phyloP scores from a whole-genome alignment of 2,329 filamentous ascomycete genomes.

The Aspergillus bombycis region DNA sequence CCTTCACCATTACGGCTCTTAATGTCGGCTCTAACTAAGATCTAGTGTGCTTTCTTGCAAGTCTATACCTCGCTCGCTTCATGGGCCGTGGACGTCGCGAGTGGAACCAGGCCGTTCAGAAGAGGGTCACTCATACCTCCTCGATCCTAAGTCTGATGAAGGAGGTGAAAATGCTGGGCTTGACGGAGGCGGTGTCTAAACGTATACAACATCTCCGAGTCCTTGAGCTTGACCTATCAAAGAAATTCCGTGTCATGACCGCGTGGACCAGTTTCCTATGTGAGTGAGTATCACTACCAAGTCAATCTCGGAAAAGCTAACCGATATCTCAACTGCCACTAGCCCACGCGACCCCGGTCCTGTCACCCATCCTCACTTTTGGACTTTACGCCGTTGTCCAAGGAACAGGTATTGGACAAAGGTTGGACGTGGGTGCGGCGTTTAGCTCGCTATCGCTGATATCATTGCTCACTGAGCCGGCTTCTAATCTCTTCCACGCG shows the following conservation, averaged over 20 bases:
- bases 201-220: not conserved
- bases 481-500: not conserved
- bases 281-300: not conserved
- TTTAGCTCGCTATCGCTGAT: not conserved
- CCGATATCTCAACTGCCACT: not conserved
- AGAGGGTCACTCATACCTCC: not conserved
- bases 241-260: not conserved
- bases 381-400: not conserved
- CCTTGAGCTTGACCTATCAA: not conserved
- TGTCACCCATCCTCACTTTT: not conserved
- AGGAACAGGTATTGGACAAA: not conserved
- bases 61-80: not conserved
- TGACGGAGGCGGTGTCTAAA: not conserved
- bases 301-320: not conserved
- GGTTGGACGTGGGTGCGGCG: not conserved
- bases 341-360: not conserved
- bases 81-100: not conserved
- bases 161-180: not conserved
- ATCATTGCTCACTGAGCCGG: not conserved
- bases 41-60: not conserved
- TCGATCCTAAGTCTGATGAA: not conserved
- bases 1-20: not conserved
- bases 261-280: not conserved
- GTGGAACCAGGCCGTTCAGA: not conserved
- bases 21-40: not conserved